These are phyloP conservation scores for Corchorus olitorius DNA, from an alignment of 345 rosid species.

Conservation along the genomic window DNA sequence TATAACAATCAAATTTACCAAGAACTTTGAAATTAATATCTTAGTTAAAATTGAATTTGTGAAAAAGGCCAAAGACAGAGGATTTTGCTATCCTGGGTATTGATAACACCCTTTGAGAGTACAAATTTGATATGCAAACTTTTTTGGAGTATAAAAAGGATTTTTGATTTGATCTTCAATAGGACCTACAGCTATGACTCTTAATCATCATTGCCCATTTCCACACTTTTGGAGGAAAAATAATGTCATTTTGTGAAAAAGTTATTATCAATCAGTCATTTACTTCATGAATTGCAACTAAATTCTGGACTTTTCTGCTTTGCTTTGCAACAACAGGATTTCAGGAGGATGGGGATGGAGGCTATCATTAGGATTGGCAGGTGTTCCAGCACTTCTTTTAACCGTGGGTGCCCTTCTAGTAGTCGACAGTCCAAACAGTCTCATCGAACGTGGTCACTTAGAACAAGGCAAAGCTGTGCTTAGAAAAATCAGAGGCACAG, in stretches of 20 bases:
- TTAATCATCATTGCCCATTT: background rate
- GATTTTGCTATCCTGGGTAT: background rate
- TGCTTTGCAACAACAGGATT: conserved; percentile 48
- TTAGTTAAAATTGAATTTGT: too few species aligned
- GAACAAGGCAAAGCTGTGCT: conserved; percentile 93
- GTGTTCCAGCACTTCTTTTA: conserved; percentile 78
- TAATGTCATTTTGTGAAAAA: background rate
- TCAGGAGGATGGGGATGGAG: conserved; percentile 96
- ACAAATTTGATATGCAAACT: background rate
- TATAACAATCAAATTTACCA: background rate
- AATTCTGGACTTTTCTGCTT: background rate
- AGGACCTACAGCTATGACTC: background rate
- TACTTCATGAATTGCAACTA: background rate
- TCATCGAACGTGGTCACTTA: conserved; percentile 77
- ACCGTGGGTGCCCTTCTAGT: conserved; percentile 81
- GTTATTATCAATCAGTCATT: background rate
- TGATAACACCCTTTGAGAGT: background rate
- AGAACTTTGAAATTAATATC: background rate
- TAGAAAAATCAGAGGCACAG: conserved; percentile 71
- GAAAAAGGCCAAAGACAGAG: background rate
- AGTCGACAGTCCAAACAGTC: conserved; percentile 87
- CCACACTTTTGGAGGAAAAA: background rate
- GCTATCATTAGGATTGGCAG: conserved; percentile 83
- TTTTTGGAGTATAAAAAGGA: background rate
- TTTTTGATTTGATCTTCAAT: background rate